These are phyloP conservation scores for Rhynchosporium graminicola DNA, from an alignment of 2,329 filamentous ascomycete genomes.

Conservation along the genomic window DNA sequence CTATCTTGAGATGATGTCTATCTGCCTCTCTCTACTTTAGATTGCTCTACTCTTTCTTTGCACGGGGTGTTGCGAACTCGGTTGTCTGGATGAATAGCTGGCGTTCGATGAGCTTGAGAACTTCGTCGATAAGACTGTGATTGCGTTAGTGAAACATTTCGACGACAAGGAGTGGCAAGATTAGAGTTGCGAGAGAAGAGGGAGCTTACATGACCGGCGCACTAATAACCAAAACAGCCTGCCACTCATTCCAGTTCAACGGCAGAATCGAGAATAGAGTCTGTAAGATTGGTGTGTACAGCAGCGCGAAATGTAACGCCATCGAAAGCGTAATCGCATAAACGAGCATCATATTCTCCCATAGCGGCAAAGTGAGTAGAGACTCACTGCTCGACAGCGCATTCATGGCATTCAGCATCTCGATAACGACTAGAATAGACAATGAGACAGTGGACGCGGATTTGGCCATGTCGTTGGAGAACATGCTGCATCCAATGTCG, in stretches of 20 bases:
- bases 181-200: conserved; percentile 31
- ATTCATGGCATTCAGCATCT: conserved; percentile 99
- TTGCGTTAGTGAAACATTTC: conserved; percentile 22
- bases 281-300: conserved; percentile 91
- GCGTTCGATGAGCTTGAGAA: conserved; percentile 64
- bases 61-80: conserved; percentile 29
- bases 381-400: conserved; percentile 94
- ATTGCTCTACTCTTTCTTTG: conserved; percentile 38
- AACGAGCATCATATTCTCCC: conserved; percentile 98
- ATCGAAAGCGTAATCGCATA: conserved; percentile 93
- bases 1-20: background rate
- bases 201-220: conserved; percentile 83
- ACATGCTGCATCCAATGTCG: conserved; percentile 90
- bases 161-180: background rate
- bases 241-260: conserved; percentile 84
- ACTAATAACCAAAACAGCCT: conserved; percentile 85
- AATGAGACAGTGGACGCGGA: conserved; percentile 91
- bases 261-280: conserved; percentile 87
- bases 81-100: conserved; percentile 47
- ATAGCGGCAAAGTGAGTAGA: conserved; percentile 88
- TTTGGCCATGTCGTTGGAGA: conserved; percentile 81
- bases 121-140: conserved; percentile 64
- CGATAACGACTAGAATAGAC: conserved; percentile 91
- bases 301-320: conserved; percentile 88
- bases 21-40: background rate